phyloP scores from a whole-genome alignment of 345 rosid genomes.

The Heritiera fomes region DNA sequence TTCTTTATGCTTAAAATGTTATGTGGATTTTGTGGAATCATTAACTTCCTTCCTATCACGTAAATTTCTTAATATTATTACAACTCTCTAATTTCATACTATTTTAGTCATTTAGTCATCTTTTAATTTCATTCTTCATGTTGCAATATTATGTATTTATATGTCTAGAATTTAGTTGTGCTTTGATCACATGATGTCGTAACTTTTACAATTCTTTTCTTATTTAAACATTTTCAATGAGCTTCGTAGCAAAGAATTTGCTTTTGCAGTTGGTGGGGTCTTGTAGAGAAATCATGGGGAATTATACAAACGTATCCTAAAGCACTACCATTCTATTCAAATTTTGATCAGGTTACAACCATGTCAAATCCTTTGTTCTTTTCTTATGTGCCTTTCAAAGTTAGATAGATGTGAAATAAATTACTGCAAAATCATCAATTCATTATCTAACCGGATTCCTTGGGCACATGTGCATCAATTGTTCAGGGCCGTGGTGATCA shows the following conservation, averaged over 20 bases:
- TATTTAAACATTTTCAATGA: conserved; percentile 1
- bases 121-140: not conserved
- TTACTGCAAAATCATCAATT: not conserved
- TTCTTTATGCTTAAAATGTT: not conserved
- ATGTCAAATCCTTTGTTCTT: not conserved
- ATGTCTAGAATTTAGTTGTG: not conserved
- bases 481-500: conserved; percentile 72
- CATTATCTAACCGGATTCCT: not conserved
- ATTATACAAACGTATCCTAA: conserved; percentile 55
- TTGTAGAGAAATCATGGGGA: conserved; percentile 79
- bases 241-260: not conserved
- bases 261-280: conserved; percentile 72
- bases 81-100: no score
- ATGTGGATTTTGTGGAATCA: no score
- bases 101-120: no score
- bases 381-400: not conserved
- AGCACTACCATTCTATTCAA: conserved; percentile 67
- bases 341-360: conserved; percentile 67
- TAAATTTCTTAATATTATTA: no score
- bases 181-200: not conserved
- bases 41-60: no score
- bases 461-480: not conserved
- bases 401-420: not conserved
- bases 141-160: not conserved
- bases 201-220: not conserved